Base-by-base conservation (phyloP, 768 basidiomycete species). In the Zangia roseola region DNA sequence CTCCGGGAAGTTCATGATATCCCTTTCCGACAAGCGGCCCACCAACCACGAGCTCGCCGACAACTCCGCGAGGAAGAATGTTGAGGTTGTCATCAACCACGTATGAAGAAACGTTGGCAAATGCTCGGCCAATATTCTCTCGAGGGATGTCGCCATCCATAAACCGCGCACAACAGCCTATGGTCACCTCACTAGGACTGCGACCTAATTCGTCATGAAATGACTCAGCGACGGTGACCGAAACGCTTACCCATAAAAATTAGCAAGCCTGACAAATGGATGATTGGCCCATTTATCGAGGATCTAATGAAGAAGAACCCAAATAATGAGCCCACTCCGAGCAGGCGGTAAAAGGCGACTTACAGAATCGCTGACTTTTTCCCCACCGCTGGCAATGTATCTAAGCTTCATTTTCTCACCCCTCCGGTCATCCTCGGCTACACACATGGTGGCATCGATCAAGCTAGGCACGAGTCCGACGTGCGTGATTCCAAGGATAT, bases 291-390 rank as follows among this genome's bases (percentile, higher is more conserved):
- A 79, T 52, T 72, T 76, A 45, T 78, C 74, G 23, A 79, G 60
- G 31, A 70, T 65, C 69, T 71, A 45, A 9, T 10, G 21, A 26
- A 17, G n/a, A 17, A 12, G 2, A 14, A 7, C 23, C 40, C 17
- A 35, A 10, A 19, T 9, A 28, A 21, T 26, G 20, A 50, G 31
- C 10, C 16, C n/a, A 13, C 44, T 47, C 16, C 19, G 12, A 25
- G 23, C 8, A 41, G 16, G 26, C 19, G 8, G 14, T 20, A 30
- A 36, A 38, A 46, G 8, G 5, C n/a, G 30, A 60, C 72, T 50
- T 47, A 78, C 77, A 17, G 74, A 65, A 55, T 79, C 76, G 40
- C 71, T 76, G 58, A 79, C 77, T 60, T 79, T 79, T 60, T 79
- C 78, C 5, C 78, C 78, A 12, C 78, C 78, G 49, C 76, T 75